phyloP scores from a whole-genome alignment of 106 monocot genomes.

The Allium cepa region DNA sequence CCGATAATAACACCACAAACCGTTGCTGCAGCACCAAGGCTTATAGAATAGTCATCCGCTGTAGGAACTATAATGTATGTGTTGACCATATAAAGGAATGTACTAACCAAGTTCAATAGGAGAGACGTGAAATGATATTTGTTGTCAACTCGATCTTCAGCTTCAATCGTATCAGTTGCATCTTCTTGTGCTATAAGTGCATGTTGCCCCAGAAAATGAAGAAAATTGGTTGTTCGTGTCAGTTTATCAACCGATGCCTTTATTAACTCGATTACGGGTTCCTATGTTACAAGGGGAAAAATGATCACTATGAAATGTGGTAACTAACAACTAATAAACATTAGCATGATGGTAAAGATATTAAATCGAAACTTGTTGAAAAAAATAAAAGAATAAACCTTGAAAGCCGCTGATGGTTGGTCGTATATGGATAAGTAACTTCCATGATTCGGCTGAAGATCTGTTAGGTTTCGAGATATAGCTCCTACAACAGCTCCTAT shows the following conservation, averaged over 20 bases:
- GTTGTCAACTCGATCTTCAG: conserved; percentile 31
- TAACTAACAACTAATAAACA: background rate
- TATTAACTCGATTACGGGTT: conserved; percentile 79
- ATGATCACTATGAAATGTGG: no score
- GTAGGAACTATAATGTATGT: conserved; percentile 98
- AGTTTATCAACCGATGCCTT: conserved; percentile 71
- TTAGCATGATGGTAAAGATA: no score
- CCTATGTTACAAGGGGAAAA: conserved; percentile 26
- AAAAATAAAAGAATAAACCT: conserved; percentile 33
- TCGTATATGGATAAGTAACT: conserved; percentile 94
- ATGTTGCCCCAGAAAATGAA: conserved; percentile 87
- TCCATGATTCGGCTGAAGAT: conserved; percentile 77
- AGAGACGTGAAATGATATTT: conserved; percentile 88
- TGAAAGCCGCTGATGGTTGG: conserved; percentile 49
- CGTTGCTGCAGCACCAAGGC: conserved; percentile 92
- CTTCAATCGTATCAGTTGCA: conserved; percentile 30
- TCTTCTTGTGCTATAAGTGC: conserved; percentile 91
- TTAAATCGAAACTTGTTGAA: no score
- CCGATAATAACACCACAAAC: conserved; percentile 96
- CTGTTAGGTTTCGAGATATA: conserved; percentile 79
- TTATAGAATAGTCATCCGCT: conserved; percentile 87
- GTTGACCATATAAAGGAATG: conserved; percentile 99
- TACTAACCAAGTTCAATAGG: conserved; percentile 82
- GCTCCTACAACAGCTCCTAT: conserved; percentile 95
- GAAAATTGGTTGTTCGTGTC: conserved; percentile 78